These are phyloP conservation scores for Diplosphaera chodatii DNA, from an alignment of 139 green algal species.

Conservation along the genomic window DNA sequence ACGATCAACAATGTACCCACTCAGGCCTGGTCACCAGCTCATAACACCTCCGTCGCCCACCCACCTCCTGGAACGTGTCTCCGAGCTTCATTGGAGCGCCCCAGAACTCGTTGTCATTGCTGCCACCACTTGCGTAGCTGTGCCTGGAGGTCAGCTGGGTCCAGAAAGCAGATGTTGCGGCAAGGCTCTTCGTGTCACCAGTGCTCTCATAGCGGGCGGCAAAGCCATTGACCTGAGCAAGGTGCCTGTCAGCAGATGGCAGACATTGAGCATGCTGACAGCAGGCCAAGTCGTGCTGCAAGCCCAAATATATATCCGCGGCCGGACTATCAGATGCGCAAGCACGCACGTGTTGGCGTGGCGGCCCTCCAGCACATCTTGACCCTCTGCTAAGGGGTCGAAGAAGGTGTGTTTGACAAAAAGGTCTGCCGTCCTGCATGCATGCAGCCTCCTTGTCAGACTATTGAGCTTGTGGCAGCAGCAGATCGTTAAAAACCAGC, in stretches of 20 bases:
- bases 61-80: neutral
- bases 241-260: too few species aligned
- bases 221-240: constrained; percentile 66
- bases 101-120: constrained; percentile 56
- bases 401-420: constrained; percentile 55
- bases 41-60: too few species aligned
- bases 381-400: constrained; percentile 21
- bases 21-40: too few species aligned
- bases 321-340: too few species aligned
- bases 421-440: constrained; percentile 23
- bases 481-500: too few species aligned
- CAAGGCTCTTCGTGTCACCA: constrained; percentile 19
- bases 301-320: too few species aligned
- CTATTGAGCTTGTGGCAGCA: too few species aligned
- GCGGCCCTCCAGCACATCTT: constrained; percentile 41
- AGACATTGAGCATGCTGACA: too few species aligned
- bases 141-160: constrained; percentile 20
- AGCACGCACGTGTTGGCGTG: constrained; percentile 54
- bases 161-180: constrained; percentile 41
- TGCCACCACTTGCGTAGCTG: constrained; percentile 41
- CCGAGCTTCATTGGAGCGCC: neutral
- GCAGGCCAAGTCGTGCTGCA: too few species aligned
- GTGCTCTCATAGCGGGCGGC: constrained; percentile 34
- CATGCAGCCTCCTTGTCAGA: too few species aligned
- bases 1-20: too few species aligned